Evolutionary conservation across 148 eudicot species (phyloP), one percentile per base, ranked within the genome.

Genomic region (Camellia lanceoleosa): DNA sequence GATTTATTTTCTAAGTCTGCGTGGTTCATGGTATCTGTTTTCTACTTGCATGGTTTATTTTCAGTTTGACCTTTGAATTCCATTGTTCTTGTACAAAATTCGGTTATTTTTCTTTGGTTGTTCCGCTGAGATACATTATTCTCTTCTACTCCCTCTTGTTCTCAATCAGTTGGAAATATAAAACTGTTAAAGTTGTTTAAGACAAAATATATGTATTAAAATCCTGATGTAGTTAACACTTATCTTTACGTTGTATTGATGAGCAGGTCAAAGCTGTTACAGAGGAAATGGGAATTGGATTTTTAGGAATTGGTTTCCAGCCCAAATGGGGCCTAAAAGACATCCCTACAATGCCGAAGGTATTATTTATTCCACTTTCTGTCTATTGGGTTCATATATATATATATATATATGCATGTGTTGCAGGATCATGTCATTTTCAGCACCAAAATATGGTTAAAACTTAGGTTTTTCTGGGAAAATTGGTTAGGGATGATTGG

Each of bases 281-380:
- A 30, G 96, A 97, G 86, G 99, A 97, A 89, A 94, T 94, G 98
- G 98, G 98, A 69, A 92, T 94, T 78, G 98, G 99, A 71, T 97
- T 97, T 84, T 76, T 97, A 79, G 99, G 99, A 62, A 90, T 90
- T 79, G 99, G 99, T 56, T 94, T 97, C 79, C 99, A 92, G 85
- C 99, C 99, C 43, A 97, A 92, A 80, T 92, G 98, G 99, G 81
- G 82, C 77, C 71, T 87, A 20, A 84, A 90, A 85, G 98, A 97
- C 80, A 92, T 97, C 78, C 99, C 98, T 63, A 81, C 92, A 68
- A 97, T 97, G 99, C 99, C 99, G 47, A 97, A 97, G 97, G 99
- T 97, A 87, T 59, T 76, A 59, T 19, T 23, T 49, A 12, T 49
- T 71, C 58, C 19, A 18, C 77, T 66, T 74, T 65, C 18, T 13